phyloP scores from a whole-genome alignment of 257 asterid species.

The Plantago ovata region DNA sequence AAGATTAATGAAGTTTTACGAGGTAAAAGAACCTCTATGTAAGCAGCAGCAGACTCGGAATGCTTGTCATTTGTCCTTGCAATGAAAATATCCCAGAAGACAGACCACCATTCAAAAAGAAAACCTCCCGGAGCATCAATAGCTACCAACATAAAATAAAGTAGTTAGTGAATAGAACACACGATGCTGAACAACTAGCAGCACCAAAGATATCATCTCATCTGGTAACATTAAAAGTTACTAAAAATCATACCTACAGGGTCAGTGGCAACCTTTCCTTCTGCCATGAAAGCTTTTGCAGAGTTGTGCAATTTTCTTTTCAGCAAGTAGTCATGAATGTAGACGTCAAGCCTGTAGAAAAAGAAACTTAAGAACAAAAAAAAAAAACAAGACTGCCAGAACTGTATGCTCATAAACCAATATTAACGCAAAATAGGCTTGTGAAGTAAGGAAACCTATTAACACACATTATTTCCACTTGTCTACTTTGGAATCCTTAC shows the following conservation, averaged over 20 bases:
- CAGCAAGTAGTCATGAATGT: conserved; percentile 92
- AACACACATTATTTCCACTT: too few relatives aligned
- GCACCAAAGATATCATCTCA: conserved; percentile 8
- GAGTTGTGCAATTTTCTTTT: conserved; percentile 86
- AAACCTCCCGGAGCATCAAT: conserved; percentile 99
- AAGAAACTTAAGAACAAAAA: not conserved
- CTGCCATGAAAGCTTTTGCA: conserved; percentile 97
- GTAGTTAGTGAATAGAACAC: conserved; percentile 5
- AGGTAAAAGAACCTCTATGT: conserved; percentile 69
- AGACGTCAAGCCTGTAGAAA: conserved; percentile 89
- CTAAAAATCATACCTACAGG: conserved; percentile 73
- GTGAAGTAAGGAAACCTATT: too few relatives aligned
- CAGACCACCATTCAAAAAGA: conserved; percentile 99
- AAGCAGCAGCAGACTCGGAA: conserved; percentile 98
- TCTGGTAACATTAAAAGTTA: not conserved
- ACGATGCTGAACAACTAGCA: conserved; percentile 1
- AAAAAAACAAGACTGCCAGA: not conserved
- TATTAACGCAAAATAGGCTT: not conserved
- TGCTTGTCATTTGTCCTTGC: conserved; percentile 98
- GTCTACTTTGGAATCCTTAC: too few relatives aligned
- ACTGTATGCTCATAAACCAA: too few relatives aligned
- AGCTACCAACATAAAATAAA: conserved; percentile 43
- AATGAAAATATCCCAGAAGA: conserved; percentile 97
- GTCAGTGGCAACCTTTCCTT: conserved; percentile 98
- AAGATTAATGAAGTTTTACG: conserved; percentile 16